A percentile compares a stretch with the other conserved stretches of the same genome.
These are phyloP conservation scores for Cydonia oblonga DNA, from an alignment of 331 rosid genomes.

Conservation along the genomic window DNA sequence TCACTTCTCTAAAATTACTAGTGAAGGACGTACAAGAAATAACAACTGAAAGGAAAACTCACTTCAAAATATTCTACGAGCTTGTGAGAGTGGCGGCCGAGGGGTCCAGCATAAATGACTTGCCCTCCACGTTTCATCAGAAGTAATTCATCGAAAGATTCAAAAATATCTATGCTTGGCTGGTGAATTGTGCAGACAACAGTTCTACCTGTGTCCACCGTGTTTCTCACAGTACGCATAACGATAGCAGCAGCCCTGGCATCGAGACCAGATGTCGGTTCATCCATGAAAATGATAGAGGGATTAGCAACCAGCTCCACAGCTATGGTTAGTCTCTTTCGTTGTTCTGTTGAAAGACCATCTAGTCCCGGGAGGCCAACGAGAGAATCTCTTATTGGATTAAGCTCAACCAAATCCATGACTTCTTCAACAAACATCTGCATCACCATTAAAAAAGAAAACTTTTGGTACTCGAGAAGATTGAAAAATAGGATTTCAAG, in stretches of 20 bases:
- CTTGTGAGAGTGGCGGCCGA: slow-evolving; percentile 33
- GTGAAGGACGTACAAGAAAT: not conserved
- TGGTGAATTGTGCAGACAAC: slow-evolving; percentile 61
- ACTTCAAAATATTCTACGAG: slow-evolving; percentile 46
- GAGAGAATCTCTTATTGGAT: slow-evolving; percentile 18
- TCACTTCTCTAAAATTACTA: not conserved
- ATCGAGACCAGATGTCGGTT: slow-evolving; percentile 52
- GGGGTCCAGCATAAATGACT: slow-evolving; percentile 39
- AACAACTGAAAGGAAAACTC: not conserved
- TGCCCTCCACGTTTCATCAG: slow-evolving; percentile 48
- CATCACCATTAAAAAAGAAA: not conserved
- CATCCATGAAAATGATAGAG: slow-evolving; percentile 41
- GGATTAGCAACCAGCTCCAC: slow-evolving; percentile 45
- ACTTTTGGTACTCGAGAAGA: too few species aligned
- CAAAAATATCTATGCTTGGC: slow-evolving; percentile 45
- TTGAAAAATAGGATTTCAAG: not conserved
- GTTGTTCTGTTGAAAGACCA: slow-evolving; percentile 41
- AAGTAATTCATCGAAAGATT: slow-evolving; percentile 45
- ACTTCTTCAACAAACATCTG: slow-evolving; percentile 44
- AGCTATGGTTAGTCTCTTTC: slow-evolving; percentile 44
- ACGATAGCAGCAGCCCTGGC: slow-evolving; percentile 58
- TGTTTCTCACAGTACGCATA: slow-evolving; percentile 48
- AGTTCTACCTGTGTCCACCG: slow-evolving; percentile 42
- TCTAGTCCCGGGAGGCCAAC: slow-evolving; percentile 41
- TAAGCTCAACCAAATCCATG: slow-evolving; percentile 37